Percentiles rank a stretch among this genome's conserved stretches.
phyloP scores from a whole-genome alignment of 2,329 filamentous ascomycete species.

The Cercospora citrullina region DNA sequence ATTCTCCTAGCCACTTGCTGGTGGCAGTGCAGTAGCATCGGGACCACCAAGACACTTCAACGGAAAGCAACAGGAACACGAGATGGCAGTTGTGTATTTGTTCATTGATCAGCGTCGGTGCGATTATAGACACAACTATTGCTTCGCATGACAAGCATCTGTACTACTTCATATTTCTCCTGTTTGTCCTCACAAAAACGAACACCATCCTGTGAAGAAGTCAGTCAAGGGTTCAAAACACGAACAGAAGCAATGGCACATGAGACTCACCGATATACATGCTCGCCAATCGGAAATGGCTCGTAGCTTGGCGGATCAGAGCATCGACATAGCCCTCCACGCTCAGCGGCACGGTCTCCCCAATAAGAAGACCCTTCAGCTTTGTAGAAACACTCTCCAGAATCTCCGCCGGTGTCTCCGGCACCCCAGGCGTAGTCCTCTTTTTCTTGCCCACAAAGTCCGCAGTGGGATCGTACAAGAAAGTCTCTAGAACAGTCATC shows the following conservation, averaged over 20 bases:
- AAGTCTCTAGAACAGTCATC: constrained; percentile 96
- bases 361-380: constrained; percentile 76
- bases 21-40: neutral
- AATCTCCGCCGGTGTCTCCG: constrained; percentile 73
- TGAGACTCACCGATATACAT: constrained; percentile 81
- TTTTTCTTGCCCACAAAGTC: constrained; percentile 78
- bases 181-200: constrained; percentile 22
- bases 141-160: neutral
- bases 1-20: neutral
- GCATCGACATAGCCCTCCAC: constrained; percentile 98
- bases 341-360: constrained; percentile 87
- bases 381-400: constrained; percentile 87
- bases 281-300: constrained; percentile 73
- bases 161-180: neutral
- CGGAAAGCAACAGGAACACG: neutral
- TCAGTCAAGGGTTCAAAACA: neutral
- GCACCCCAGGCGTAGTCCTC: constrained; percentile 56
- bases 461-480: constrained; percentile 93
- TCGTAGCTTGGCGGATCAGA: constrained; percentile 81
- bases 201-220: constrained; percentile 25
- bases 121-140: neutral
- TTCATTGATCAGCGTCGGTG: neutral
- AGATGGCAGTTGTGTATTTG: neutral
- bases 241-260: neutral
- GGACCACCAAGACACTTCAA: neutral